Base-by-base conservation (phyloP, 495 filamentous ascomycete genomes). In the Penicillium cinerascens region DNA sequence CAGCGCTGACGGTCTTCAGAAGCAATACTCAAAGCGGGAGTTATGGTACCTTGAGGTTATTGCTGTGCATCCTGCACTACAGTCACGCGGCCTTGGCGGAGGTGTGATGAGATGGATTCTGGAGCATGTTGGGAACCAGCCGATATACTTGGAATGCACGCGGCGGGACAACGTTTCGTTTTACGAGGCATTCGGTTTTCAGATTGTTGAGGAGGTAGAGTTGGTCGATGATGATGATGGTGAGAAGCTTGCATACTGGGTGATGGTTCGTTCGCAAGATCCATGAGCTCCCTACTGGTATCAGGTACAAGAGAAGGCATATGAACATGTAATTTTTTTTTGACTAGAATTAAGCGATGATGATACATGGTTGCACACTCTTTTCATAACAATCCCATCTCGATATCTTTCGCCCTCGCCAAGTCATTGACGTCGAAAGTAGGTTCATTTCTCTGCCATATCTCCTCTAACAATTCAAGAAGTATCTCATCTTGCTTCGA, bases 31-130 rank as follows among this genome's bases (percentile, higher is more conserved):
- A 6, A 36, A 44, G 6, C 21, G 54, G 0, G 38, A 53, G 37
- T 23, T 63, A 17, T 70, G 67, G 64, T 67, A 67, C 42, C 56
- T 67, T 8, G 64, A 67, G 38, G 58, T 70, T 1, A 21, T 70
- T 17, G 64, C 64, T 21, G 64, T 70, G 2, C 64, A 70, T 56
- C 67, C 67, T 8, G 51, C 44, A 3, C 46, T 67, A 10, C 67
- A 67, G 38, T 56, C 54, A 11, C 58, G 64, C 15, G 67, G 64
- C 0, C 29, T 70, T 1, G 64, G 61, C 0, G 38, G 52, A 5
- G 52, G 40, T 1, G 57, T 55, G 1, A 67, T 67, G 55, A 41
- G 16, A 2, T 56, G 39, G 39, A 39, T 61, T 4, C 22, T 63
- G 29, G 55, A 61, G 4, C 52, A 58, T 17, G 22, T 52, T 8